Percentiles rank a stretch among this genome's conserved stretches.
Evolutionary conservation across 257 asterid genomes (phyloP).

Genomic region (Voacanga thouarsii): DNA sequence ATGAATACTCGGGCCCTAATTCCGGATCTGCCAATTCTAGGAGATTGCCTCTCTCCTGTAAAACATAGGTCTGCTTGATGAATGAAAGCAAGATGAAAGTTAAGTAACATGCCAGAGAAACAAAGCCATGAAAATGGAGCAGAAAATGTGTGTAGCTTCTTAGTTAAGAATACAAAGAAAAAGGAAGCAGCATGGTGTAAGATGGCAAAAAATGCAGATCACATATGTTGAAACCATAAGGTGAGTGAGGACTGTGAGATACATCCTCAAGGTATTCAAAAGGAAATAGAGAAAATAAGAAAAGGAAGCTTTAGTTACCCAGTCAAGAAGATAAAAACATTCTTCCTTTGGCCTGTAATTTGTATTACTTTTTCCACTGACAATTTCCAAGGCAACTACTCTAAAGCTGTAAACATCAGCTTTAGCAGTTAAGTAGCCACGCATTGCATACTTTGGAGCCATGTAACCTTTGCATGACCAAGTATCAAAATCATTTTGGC

Average conservation of each 20-base stretch:
- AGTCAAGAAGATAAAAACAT: constrained; percentile 78
- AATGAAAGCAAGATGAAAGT: no score
- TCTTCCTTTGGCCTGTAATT: constrained; percentile 73
- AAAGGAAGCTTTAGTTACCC: constrained; percentile 44
- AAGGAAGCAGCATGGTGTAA: no score
- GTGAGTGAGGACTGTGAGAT: not conserved
- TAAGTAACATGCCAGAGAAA: no score
- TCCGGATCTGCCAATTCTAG: no score
- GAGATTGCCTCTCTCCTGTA: no score
- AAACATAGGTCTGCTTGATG: no score
- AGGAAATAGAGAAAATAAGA: not conserved
- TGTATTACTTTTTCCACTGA: constrained; percentile 91
- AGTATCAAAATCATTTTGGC: no score
- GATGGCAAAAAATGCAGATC: no score
- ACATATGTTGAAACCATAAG: not conserved
- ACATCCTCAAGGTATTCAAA: not conserved
- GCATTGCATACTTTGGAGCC: constrained; percentile 98
- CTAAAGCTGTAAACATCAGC: constrained; percentile 97
- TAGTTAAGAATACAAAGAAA: no score
- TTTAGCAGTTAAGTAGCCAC: constrained; percentile 70
- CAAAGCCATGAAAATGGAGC: no score
- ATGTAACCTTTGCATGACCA: constrained; percentile 86
- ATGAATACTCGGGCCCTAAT: no score
- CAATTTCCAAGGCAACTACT: constrained; percentile 82
- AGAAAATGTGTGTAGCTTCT: no score